Evolutionary conservation across 352 stramenopile genomes (phyloP).

Genomic region (Peronospora belbahrii): DNA sequence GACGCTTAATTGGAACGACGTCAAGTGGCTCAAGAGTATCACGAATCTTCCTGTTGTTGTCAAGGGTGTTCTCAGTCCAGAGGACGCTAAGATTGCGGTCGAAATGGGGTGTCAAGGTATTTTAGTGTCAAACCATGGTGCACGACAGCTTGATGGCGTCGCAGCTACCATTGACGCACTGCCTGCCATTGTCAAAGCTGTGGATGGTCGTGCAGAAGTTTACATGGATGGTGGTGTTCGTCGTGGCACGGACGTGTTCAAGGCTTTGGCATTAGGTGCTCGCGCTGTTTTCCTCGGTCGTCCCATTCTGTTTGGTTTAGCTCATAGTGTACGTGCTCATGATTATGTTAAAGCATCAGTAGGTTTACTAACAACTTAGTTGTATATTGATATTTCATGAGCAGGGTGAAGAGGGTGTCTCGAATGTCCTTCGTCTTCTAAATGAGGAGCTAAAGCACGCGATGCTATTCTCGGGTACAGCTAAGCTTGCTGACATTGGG

Average conservation of each 20-base stretch:
- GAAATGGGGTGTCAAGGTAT: constrained; percentile 88
- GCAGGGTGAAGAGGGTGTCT: constrained; percentile 81
- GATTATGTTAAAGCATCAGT: neutral
- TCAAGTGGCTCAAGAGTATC: constrained; percentile 89
- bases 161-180: constrained; percentile 89
- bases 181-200: constrained; percentile 82
- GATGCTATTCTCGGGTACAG: constrained; percentile 84
- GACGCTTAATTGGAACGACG: constrained; percentile 90
- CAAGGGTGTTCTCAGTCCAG: constrained; percentile 90
- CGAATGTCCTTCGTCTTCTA: constrained; percentile 85
- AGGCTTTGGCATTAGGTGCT: constrained; percentile 87
- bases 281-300: constrained; percentile 92
- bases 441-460: constrained; percentile 89
- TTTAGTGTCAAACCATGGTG: constrained; percentile 92
- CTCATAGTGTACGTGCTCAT: constrained; percentile 58
- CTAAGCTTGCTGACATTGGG: constrained; percentile 61
- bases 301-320: constrained; percentile 91
- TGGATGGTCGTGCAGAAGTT: constrained; percentile 80
- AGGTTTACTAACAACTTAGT: neutral
- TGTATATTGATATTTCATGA: neutral
- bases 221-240: constrained; percentile 92
- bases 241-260: constrained; percentile 93
- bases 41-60: constrained; percentile 88
- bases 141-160: constrained; percentile 87
- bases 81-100: constrained; percentile 88